These are phyloP conservation scores for Cadophora luteo-olivacea DNA, from an alignment of 2,329 filamentous ascomycete species.

Conservation along the genomic window DNA sequence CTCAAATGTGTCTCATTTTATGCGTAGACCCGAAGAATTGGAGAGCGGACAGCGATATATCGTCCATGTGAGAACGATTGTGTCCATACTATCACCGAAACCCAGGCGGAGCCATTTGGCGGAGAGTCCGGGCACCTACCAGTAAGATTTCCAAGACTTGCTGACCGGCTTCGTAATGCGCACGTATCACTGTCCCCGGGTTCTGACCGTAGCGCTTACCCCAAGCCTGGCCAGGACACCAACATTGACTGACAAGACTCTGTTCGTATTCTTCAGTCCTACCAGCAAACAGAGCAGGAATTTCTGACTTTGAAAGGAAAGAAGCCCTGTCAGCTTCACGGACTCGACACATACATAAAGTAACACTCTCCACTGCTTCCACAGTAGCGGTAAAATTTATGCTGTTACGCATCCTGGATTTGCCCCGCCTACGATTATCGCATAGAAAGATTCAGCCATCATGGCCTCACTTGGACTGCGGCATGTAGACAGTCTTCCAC, in stretches of 20 bases:
- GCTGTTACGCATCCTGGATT: too few relatives aligned
- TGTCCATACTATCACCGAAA: background rate
- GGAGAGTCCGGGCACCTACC: background rate
- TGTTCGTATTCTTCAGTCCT: background rate
- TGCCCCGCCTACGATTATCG: too few relatives aligned
- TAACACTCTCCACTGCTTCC: too few relatives aligned
- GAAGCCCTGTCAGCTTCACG: background rate
- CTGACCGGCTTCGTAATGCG: background rate
- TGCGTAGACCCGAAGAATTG: background rate
- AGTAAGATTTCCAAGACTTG: background rate
- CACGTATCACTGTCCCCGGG: background rate
- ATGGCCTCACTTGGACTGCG: background rate
- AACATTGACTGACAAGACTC: background rate
- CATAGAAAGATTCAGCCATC: background rate
- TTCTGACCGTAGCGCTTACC: background rate
- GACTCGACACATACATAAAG: background rate
- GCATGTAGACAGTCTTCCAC: conserved; percentile 6
- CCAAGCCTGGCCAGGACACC: background rate
- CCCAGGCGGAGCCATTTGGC: background rate
- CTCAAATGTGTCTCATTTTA: background rate
- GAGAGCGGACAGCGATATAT: background rate
- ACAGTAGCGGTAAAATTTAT: too few relatives aligned
- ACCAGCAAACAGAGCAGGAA: background rate
- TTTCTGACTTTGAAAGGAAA: background rate
- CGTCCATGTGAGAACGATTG: background rate